phyloP scores from a whole-genome alignment of 306 rosid species.

The Hippophae tibetana region DNA sequence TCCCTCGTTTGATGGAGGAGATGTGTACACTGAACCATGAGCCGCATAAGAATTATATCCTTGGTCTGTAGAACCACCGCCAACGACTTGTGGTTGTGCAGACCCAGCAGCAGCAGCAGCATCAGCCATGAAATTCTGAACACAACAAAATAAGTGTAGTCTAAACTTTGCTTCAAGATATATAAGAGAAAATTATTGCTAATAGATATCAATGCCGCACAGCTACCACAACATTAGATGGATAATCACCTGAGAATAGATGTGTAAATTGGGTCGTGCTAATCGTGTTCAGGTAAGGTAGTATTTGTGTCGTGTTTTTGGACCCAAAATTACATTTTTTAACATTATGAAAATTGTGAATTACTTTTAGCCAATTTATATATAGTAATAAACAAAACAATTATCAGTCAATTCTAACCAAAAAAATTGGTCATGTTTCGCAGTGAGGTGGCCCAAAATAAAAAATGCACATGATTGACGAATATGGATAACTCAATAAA shows the following conservation, averaged over 20 bases:
- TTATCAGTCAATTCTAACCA: too few species aligned
- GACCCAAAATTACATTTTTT: background rate
- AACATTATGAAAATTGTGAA: too few species aligned
- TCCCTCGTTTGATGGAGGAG: constrained; percentile 72
- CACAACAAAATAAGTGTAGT: background rate
- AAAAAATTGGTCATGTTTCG: too few species aligned
- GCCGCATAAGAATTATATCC: constrained; percentile 64
- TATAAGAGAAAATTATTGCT: background rate
- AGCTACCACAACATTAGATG: background rate
- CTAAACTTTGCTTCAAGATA: background rate
- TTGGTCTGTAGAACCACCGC: constrained; percentile 45
- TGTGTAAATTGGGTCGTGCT: too few species aligned
- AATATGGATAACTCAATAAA: background rate
- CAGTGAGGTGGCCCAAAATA: background rate
- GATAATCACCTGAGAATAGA: background rate
- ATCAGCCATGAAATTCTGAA: constrained; percentile 95
- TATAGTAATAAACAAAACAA: too few species aligned
- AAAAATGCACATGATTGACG: too few species aligned
- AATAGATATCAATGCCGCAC: background rate
- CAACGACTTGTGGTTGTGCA: constrained; percentile 41
- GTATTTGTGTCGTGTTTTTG: too few species aligned
- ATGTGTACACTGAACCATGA: constrained; percentile 67
- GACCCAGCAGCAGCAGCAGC: constrained; percentile 47
- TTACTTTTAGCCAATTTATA: too few species aligned
- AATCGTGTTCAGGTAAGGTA: too few species aligned